Percentiles rank a stretch among this genome's conserved stretches.
Conservation (phyloP, 306 rosid genomes). For the Cicer chorassanicum region DNA sequence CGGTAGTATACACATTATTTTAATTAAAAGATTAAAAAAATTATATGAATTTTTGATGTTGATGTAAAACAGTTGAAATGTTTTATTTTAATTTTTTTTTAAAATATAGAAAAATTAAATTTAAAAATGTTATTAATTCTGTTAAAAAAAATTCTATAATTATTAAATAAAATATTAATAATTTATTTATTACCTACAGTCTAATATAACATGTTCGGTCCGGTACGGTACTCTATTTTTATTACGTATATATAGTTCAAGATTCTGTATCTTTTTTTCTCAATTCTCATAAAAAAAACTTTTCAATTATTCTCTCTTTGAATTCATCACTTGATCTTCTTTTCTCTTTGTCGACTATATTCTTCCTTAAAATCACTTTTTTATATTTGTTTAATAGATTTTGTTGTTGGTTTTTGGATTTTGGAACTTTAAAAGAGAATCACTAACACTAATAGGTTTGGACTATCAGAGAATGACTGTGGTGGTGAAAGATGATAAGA, state of each 20-base stretch:
- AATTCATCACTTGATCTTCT: background rate
- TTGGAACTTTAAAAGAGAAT: slow-evolving; percentile 7
- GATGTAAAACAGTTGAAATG: too few relatives aligned
- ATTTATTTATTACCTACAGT: too few relatives aligned
- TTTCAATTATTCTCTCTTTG: background rate
- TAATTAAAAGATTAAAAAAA: too few relatives aligned
- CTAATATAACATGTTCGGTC: too few relatives aligned
- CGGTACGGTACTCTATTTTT: too few relatives aligned
- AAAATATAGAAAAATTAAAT: too few relatives aligned
- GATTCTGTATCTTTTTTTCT: slow-evolving; percentile 48
- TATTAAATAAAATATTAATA: too few relatives aligned
- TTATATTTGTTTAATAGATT: slow-evolving; percentile 32
- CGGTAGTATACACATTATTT: too few relatives aligned
- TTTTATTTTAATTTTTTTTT: too few relatives aligned
- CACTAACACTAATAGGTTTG: slow-evolving; percentile 7
- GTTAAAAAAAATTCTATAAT: too few relatives aligned
- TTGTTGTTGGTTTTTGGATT: background rate
- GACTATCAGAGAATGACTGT: slow-evolving; percentile 55
- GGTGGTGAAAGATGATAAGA: slow-evolving; percentile 43
- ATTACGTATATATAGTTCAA: slow-evolving; percentile 15
- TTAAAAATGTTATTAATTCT: too few relatives aligned
- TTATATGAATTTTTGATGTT: too few relatives aligned
- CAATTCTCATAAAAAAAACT: background rate
- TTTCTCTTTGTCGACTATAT: slow-evolving; percentile 37
- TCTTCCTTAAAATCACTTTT: slow-evolving; percentile 41